Base-by-base conservation (phyloP, 805 yeast species). In the Hanseniaspora hatyaiensis region DNA sequence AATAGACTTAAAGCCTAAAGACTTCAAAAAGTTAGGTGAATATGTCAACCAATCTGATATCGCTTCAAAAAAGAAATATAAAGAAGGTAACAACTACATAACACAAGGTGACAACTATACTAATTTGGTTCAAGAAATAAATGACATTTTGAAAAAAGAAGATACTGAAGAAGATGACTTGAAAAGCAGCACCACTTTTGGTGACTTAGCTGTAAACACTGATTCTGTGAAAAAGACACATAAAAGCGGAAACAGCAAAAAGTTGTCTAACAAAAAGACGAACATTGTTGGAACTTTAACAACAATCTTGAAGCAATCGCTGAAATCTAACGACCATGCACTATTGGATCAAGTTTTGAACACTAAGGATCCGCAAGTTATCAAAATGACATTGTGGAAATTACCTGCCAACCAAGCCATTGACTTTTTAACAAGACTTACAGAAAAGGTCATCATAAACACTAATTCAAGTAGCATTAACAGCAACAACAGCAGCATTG, bases 291-390 rank as follows among this genome's bases (percentile, higher is more conserved):
- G 92, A 44, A 77, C 95, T 1, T 74, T 88, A 51, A 77, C 95
- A 1, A 78, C 82, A 1, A 76, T 92, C n/a, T 69, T 92, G 38
- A 70, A 88, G 12, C 98, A 92, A 66, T 89, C 98, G 0, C 70
- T 92, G 52, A 79, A 77, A 56, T 79, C 94, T 18, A 84, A 83
- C 57, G 99, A 92, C 61, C 87, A 80, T 57, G 68, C 92, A 8
- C 68, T 92, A 49, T 70, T 92, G 52, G 97, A 92, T 62, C 77
- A 85, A 2, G 95, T 94, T 11, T 70, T 92, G 53, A 60, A 66
- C 52, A 68, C 69, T 51, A 61, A 71, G 19, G 77, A 76, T 53
- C 74, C 75, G 41, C 67, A 62, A 22, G 69, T 73, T 49, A 70
- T 78, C 51, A 70, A 73, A 59, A 64, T 70, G 12, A 73, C 83